These are phyloP conservation scores for Kluyveromyces sp. DNA, from an alignment of 1,139 yeast species.

Conservation along the genomic window DNA sequence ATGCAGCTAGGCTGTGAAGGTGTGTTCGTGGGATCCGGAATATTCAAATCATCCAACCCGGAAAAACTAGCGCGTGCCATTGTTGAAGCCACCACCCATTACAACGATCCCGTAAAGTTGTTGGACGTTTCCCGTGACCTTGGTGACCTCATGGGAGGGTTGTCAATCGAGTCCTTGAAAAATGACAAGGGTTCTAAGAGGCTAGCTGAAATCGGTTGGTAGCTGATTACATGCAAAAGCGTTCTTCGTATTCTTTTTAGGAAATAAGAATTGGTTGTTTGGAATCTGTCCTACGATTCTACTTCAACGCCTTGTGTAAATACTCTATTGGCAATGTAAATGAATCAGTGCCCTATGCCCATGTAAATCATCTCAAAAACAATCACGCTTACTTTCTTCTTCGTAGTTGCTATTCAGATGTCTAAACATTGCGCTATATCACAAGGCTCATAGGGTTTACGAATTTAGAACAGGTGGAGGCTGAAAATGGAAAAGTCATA, in stretches of 20 bases:
- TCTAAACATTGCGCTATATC: neutral
- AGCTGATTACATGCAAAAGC: no score
- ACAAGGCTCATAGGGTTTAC: neutral
- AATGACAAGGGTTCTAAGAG: conserved; percentile 15
- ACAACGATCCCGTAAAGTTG: conserved; percentile 54
- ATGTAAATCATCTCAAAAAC: no score
- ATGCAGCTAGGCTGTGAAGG: conserved; percentile 93
- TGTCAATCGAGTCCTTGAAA: conserved; percentile 23
- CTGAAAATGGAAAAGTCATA: neutral
- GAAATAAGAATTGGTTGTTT: no score
- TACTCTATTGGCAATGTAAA: no score
- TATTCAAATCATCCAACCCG: conserved; percentile 44
- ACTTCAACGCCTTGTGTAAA: no score
- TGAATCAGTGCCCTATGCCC: no score
- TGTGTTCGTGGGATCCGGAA: conserved; percentile 86
- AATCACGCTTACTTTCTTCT: neutral
- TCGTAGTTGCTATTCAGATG: neutral
- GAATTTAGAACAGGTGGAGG: neutral
- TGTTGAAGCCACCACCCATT: conserved; percentile 76
- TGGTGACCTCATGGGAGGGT: conserved; percentile 39
- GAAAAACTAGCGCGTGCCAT: conserved; percentile 65
- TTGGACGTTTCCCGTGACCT: conserved; percentile 69
- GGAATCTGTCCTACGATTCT: no score
- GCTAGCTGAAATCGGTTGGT: conserved; percentile 28
- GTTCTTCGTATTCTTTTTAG: no score